Conservation (phyloP, 805 yeast species). For the Kluyveromyces dobzhanskii region DNA sequence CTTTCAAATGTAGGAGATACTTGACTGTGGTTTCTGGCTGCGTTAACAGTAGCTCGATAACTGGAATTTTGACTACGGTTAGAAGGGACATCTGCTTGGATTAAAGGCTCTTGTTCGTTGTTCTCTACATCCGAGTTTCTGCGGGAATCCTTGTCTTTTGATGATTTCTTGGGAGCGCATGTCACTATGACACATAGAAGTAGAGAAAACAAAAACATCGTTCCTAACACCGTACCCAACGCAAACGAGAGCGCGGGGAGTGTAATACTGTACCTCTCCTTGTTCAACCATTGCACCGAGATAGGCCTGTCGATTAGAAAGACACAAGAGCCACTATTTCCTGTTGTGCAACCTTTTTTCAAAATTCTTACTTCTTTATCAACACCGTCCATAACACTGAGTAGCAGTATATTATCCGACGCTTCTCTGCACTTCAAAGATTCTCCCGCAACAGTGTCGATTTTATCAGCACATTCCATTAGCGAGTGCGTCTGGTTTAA, state of each 20-base stretch:
- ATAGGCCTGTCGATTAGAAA: conserved; percentile 61
- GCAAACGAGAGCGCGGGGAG: conserved; percentile 62
- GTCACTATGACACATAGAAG: conserved; percentile 5
- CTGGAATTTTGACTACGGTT: background rate
- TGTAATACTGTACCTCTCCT: conserved; percentile 45
- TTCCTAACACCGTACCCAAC: conserved; percentile 58
- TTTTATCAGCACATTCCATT: conserved; percentile 38
- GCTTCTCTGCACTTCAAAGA: conserved; percentile 38
- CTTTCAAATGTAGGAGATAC: conserved; percentile 3
- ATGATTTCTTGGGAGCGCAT: background rate
- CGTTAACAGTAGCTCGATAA: background rate
- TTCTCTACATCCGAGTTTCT: background rate
- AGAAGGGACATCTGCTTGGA: background rate
- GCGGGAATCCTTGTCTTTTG: background rate
- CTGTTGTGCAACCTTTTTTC: conserved; percentile 52
- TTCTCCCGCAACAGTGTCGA: conserved; percentile 37
- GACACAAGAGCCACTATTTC: conserved; percentile 38
- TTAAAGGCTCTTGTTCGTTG: background rate
- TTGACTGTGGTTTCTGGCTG: background rate
- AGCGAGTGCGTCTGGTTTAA: conserved; percentile 41
- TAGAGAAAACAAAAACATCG: conserved; percentile 26
- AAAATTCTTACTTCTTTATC: conserved; percentile 52
- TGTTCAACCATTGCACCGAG: conserved; percentile 53
- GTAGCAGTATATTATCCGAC: conserved; percentile 30
- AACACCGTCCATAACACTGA: conserved; percentile 39